phyloP scores from a whole-genome alignment of 2,329 filamentous ascomycete genomes.

The Penicillium sp. region DNA sequence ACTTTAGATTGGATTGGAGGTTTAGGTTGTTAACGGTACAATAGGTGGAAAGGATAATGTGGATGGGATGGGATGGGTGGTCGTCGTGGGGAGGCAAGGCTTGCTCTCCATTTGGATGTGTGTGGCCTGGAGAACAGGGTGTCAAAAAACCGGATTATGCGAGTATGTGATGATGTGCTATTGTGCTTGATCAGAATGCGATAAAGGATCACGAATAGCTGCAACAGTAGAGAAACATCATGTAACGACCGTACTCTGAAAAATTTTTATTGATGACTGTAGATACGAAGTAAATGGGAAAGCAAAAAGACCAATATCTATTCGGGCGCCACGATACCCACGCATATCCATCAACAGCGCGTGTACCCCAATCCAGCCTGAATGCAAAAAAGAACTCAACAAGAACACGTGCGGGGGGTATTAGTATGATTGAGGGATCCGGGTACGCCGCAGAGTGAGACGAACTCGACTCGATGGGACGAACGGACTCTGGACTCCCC shows the following conservation, averaged over 20 bases:
- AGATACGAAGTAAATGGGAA: slow-evolving; percentile 6
- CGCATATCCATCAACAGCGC: slow-evolving; percentile 10
- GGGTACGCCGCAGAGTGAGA: not conserved
- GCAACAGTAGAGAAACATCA: too few species aligned
- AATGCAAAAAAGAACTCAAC: not conserved
- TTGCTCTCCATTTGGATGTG: not conserved
- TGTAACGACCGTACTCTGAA: not conserved
- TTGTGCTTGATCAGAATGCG: not conserved
- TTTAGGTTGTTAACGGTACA: not conserved
- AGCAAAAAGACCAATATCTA: slow-evolving; percentile 8
- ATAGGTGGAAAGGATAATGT: too few species aligned
- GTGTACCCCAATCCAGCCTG: not conserved
- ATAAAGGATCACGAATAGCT: not conserved
- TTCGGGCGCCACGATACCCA: not conserved
- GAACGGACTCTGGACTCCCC: not conserved
- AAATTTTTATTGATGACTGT: slow-evolving; percentile 3
- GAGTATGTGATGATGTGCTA: too few species aligned
- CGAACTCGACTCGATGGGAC: not conserved
- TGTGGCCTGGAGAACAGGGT: too few species aligned
- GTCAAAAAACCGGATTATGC: too few species aligned
- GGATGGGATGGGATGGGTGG: not conserved
- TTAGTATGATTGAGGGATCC: slow-evolving; percentile 23
- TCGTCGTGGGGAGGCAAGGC: not conserved
- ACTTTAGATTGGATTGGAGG: not conserved
- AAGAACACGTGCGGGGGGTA: slow-evolving; percentile 18